Conservation (phyloP, 225 moss, liverwort and hornwort genomes). For the Physcomitrellopsis africana region DNA sequence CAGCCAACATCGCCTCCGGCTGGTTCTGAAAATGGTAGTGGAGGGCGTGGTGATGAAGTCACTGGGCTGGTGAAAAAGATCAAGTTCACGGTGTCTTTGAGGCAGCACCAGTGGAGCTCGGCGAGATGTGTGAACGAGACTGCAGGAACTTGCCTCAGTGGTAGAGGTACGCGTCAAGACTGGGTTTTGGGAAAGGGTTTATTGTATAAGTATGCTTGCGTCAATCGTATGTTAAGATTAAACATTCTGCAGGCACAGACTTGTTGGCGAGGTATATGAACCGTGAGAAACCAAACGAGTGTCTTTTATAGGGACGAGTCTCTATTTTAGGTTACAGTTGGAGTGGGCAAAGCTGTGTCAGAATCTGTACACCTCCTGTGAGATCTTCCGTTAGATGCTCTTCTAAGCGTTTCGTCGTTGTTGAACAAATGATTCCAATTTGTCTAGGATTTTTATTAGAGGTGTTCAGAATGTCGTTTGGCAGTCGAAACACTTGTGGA, state of each 20-base stretch:
- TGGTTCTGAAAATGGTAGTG: neutral
- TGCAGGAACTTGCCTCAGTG: constrained; percentile 79
- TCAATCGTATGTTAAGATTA: neutral
- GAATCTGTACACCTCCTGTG: neutral
- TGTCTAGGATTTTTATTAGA: neutral
- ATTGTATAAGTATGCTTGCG: neutral
- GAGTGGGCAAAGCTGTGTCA: neutral
- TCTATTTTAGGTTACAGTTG: neutral
- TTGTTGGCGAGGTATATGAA: neutral
- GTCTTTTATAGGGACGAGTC: neutral
- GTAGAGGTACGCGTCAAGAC: constrained; percentile 58
- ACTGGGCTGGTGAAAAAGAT: constrained; percentile 56
- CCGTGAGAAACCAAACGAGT: neutral
- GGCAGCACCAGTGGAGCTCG: constrained; percentile 88
- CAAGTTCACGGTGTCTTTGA: constrained; percentile 84
- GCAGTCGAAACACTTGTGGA: no score
- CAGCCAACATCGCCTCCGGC: neutral
- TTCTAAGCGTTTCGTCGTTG: neutral
- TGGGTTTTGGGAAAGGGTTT: neutral
- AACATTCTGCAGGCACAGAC: neutral
- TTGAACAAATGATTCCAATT: neutral
- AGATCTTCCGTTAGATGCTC: neutral
- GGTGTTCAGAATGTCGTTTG: neutral
- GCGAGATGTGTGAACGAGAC: constrained; percentile 88
- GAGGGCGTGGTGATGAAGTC: neutral